Evolutionary conservation across 2,329 filamentous ascomycete genomes (phyloP), one percentile per base, ranked within the genome.

Genomic region (Sphaerulina musiva): DNA sequence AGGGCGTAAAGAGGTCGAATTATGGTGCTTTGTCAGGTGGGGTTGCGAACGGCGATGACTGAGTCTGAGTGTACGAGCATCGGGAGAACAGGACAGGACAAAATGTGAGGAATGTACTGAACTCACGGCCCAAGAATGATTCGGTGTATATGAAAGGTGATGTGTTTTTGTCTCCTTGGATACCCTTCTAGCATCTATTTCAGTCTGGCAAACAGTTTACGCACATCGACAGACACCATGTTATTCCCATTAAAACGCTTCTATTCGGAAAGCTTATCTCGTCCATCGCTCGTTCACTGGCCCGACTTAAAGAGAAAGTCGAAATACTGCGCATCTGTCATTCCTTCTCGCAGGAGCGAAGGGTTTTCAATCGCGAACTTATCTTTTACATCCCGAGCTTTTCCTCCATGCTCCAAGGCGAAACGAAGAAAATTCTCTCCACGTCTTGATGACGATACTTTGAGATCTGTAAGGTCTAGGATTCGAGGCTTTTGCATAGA

Each of bases 1-100:
- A 66, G 54, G 69, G 69, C 3, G 68, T 69, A 10, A 69, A 51
- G 42, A 53, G 54, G 31, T 29, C 40, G 32, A 50, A 53, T n/a
- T 56, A 56, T 50, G 54, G 54, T 46, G 54, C 54, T 42, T 45
- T 53, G 26, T 41, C 48, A 26, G 40, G 34, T 39, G 48, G 23
- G n/a, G 49, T 36, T 20, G 45, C 32, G 11, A 40, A 45, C 5
- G 41, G 41, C 8, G 48, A 46, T 31, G 34, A 51, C 26, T 51
- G 23, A 51, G 34, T 38, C 8, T 39, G 11, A 39, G 10, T 29
- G 31, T 48, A 36, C 23, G 7, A 17, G 26, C 6, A 7, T 6
- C 6, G 26, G 26, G 26, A 39, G 38, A 7, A 46, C 12, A 44
- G 20, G 42, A 40, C 10, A 36, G 26, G 26, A 29, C 26, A 29